These are phyloP conservation scores for Clavaria fumosa DNA, from an alignment of 768 basidiomycete genomes.

Conservation along the genomic window DNA sequence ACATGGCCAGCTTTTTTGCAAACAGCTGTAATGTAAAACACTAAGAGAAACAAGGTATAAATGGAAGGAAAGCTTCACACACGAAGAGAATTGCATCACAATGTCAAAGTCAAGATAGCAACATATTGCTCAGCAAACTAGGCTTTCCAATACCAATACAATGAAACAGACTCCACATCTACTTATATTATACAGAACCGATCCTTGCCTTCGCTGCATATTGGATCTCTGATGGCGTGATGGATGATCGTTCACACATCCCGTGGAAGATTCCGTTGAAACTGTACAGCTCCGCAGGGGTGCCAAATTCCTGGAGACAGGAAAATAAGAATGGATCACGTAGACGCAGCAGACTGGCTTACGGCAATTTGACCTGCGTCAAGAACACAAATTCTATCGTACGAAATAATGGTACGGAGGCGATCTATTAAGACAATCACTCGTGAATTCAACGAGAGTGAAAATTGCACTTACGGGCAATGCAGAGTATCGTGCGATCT, in stretches of 20 bases:
- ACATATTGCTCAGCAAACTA: too few species aligned
- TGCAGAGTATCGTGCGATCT: constrained; percentile 75
- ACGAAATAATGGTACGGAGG: constrained; percentile 71
- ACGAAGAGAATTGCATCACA: too few species aligned
- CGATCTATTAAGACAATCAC: constrained; percentile 37
- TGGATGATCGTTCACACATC: constrained; percentile 78
- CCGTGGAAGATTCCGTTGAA: constrained; percentile 59
- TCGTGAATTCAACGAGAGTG: constrained; percentile 1
- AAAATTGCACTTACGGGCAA: constrained; percentile 47
- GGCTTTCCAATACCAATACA: too few species aligned
- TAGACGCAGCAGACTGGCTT: constrained; percentile 14
- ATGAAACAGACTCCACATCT: too few species aligned
- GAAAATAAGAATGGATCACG: constrained; percentile 1
- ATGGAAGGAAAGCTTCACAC: too few species aligned
- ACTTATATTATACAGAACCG: too few species aligned
- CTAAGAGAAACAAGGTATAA: too few species aligned
- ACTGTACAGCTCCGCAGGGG: constrained; percentile 50
- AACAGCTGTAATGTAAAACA: too few species aligned
- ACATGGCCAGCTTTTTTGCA: too few species aligned
- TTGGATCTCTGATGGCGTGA: constrained; percentile 54
- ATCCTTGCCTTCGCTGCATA: constrained; percentile 23
- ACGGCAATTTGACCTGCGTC: constrained; percentile 65
- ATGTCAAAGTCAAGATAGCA: too few species aligned
- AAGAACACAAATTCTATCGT: constrained; percentile 82
- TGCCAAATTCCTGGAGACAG: constrained; percentile 55